Conservation (phyloP, 108 stramenopile species). For the Pseudonitzschia delicatissima region DNA sequence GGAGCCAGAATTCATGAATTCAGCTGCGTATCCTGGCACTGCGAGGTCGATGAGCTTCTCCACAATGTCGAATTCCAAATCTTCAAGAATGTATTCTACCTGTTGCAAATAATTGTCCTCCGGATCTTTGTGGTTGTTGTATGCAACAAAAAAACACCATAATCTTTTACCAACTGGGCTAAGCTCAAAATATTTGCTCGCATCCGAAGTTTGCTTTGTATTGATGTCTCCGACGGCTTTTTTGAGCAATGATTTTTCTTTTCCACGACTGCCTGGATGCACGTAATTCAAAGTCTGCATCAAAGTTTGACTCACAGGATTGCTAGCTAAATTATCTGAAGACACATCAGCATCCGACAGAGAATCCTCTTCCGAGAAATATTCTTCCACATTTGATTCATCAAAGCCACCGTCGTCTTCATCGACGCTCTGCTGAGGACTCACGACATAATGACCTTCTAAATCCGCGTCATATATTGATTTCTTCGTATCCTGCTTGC, state of each 20-base stretch:
- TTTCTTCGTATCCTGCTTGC: conserved; percentile 16
- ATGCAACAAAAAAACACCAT: conserved; percentile 50
- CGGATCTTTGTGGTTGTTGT: conserved; percentile 31
- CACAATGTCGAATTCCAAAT: conserved; percentile 25
- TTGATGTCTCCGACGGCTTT: conserved; percentile 8
- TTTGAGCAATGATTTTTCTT: conserved; percentile 10
- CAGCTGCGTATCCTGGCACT: conserved; percentile 29
- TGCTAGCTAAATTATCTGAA: conserved; percentile 4
- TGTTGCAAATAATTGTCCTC: conserved; percentile 44
- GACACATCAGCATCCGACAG: conserved; percentile 14
- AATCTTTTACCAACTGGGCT: conserved; percentile 44
- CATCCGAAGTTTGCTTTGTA: not conserved
- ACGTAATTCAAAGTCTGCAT: conserved; percentile 9
- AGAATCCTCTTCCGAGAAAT: conserved; percentile 17
- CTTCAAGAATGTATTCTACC: conserved; percentile 41
- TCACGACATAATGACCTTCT: conserved; percentile 29
- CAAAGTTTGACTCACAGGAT: conserved; percentile 13
- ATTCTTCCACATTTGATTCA: conserved; percentile 14
- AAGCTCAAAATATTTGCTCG: conserved; percentile 3
- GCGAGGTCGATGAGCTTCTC: conserved; percentile 29
- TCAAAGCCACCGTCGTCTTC: conserved; percentile 16
- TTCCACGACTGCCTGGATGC: not conserved
- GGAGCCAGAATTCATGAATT: conserved; percentile 24
- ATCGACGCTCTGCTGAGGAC: conserved; percentile 26
- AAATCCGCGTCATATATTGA: conserved; percentile 43